Evolutionary conservation across 177 flowering plant species (phyloP).

Genomic region (Vitis hybrid): DNA sequence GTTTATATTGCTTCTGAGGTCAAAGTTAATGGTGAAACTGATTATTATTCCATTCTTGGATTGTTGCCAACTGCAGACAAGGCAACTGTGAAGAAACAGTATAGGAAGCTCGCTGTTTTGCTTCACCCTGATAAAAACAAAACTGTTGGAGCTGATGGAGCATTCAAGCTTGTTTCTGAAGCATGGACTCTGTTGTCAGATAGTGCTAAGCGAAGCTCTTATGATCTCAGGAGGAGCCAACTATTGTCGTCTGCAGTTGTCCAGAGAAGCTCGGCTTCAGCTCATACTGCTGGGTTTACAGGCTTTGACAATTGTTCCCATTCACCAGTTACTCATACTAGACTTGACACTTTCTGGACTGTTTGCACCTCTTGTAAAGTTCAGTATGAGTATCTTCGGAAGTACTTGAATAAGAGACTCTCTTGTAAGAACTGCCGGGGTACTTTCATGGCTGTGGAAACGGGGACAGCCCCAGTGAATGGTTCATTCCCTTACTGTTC

Average conservation of each 20-base stretch:
- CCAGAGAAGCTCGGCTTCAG: conserved; percentile 28
- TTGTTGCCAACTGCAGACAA: conserved; percentile 54
- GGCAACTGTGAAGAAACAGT: conserved; percentile 56
- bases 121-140: conserved; percentile 85
- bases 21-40: conserved; percentile 49
- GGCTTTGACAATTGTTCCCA: conserved; percentile 28
- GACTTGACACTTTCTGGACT: conserved; percentile 73
- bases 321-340: conserved; percentile 33
- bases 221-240: conserved; percentile 45
- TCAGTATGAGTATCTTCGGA: conserved; percentile 80
- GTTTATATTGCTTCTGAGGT: conserved; percentile 53
- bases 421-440: conserved; percentile 77
- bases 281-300: conserved; percentile 28
- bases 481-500: conserved; percentile 48
- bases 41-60: conserved; percentile 66
- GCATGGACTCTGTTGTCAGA: conserved; percentile 70
- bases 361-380: conserved; percentile 72
- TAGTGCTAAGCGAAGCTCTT: conserved; percentile 37
- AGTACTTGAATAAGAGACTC: conserved; percentile 66
- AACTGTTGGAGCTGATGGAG: conserved; percentile 74
- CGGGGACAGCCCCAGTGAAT: conserved; percentile 50
- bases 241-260: conserved; percentile 23
- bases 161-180: conserved; percentile 74
- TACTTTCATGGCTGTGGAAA: conserved; percentile 65
- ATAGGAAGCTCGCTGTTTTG: conserved; percentile 65